These are phyloP conservation scores for Sonneratia alba DNA, from an alignment of 345 rosid genomes.

Conservation along the genomic window DNA sequence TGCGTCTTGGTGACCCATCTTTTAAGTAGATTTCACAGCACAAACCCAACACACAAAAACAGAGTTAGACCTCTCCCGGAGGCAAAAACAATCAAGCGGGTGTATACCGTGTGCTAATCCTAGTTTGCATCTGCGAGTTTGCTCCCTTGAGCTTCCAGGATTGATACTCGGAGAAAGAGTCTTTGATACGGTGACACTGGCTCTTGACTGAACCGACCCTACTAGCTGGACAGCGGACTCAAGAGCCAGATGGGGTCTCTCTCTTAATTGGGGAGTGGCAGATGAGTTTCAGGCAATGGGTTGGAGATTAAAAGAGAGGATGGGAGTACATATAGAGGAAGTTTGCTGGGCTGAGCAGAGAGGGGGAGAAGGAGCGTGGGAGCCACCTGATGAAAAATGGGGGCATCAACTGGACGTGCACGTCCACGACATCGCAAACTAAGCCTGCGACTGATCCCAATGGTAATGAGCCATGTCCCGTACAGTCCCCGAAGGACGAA, in stretches of 20 bases:
- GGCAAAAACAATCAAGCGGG: too few species aligned
- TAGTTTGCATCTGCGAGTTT: too few species aligned
- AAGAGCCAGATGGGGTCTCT: neutral
- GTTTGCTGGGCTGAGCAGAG: neutral
- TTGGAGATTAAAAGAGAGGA: neutral
- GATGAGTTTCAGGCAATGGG: neutral
- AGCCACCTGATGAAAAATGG: constrained; percentile 1
- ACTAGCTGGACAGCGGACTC: neutral
- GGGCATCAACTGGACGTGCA: neutral
- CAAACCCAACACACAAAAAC: too few species aligned
- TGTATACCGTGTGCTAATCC: too few species aligned
- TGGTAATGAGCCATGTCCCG: neutral
- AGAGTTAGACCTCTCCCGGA: too few species aligned
- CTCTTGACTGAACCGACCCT: neutral
- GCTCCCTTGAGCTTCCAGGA: too few species aligned
- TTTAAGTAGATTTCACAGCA: too few species aligned
- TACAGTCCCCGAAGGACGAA: neutral
- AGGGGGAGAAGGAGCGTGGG: neutral
- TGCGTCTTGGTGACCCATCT: too few species aligned
- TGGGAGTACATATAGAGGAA: neutral
- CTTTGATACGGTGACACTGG: too few species aligned
- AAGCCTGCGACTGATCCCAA: neutral
- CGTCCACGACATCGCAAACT: neutral
- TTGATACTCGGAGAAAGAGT: too few species aligned
- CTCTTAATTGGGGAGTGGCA: neutral